Conservation (phyloP, 306 rosid species). For the Potentilla sterilis region DNA sequence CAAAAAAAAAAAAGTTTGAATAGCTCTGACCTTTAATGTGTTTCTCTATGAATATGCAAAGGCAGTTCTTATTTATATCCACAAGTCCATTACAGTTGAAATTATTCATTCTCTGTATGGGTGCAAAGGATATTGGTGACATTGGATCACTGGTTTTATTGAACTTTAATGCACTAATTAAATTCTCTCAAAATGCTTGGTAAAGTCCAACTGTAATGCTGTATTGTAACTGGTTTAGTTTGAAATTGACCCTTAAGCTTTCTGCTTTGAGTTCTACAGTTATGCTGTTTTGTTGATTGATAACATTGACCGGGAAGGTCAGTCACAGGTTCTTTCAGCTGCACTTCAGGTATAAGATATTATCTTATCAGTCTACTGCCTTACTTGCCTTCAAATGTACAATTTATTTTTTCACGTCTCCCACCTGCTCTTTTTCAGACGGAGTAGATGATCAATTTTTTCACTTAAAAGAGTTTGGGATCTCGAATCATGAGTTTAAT, state of each 20-base stretch:
- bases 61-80: not conserved
- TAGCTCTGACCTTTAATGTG: not conserved
- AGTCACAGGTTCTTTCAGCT: constrained; percentile 88
- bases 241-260: constrained; percentile 21
- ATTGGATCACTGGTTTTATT: too few species aligned
- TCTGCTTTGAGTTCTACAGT: constrained; percentile 45
- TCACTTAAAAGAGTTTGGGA: not conserved
- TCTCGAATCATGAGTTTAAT: not conserved
- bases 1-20: not conserved
- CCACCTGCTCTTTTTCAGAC: not conserved
- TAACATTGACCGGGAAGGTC: constrained; percentile 86
- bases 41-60: not conserved
- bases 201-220: not conserved
- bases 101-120: not conserved
- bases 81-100: not conserved
- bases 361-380: constrained; percentile 10
- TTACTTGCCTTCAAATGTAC: not conserved
- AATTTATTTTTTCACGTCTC: not conserved
- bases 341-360: constrained; percentile 71
- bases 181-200: too few species aligned
- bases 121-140: not conserved
- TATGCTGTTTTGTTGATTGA: constrained; percentile 77
- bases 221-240: not conserved
- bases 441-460: too few species aligned
- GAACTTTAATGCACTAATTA: too few species aligned